Conservation (phyloP, 1,284 basidiomycete genomes). For the Microbotryum saponariae region DNA sequence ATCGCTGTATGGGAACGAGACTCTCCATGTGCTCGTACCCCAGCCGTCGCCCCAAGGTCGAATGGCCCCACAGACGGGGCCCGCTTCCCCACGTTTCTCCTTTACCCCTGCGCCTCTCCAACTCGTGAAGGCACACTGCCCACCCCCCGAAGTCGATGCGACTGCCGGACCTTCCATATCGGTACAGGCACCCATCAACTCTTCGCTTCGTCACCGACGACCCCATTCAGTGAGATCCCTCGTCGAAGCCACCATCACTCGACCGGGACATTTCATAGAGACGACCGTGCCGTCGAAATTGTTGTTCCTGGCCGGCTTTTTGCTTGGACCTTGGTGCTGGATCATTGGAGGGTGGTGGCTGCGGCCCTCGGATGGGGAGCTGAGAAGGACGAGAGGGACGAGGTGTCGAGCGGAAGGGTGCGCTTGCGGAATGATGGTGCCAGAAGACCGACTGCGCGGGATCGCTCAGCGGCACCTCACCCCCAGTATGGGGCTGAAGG, state of each 20-base stretch:
- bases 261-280: constrained; percentile 17
- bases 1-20: no score
- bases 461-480: background rate
- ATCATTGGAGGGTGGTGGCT: constrained; percentile 33
- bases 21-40: constrained; percentile 2
- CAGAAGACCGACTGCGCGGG: background rate
- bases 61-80: background rate
- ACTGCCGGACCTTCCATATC: background rate
- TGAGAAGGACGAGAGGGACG: constrained; percentile 10
- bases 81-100: constrained; percentile 16
- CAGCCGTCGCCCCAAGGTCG: constrained; percentile 1
- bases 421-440: constrained; percentile 22
- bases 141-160: constrained; percentile 15
- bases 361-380: constrained; percentile 24
- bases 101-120: constrained; percentile 26
- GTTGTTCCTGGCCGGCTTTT: constrained; percentile 25
- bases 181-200: background rate
- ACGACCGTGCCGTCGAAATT: constrained; percentile 28
- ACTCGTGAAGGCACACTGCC: constrained; percentile 25
- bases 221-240: constrained; percentile 1
- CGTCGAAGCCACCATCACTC: constrained; percentile 7
- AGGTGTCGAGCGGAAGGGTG: constrained; percentile 20
- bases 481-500: background rate
- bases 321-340: constrained; percentile 31
- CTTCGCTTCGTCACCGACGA: background rate